These are phyloP conservation scores for Perkinsus chesapeaki DNA, from an alignment of 169 alveolate species.

Conservation along the genomic window DNA sequence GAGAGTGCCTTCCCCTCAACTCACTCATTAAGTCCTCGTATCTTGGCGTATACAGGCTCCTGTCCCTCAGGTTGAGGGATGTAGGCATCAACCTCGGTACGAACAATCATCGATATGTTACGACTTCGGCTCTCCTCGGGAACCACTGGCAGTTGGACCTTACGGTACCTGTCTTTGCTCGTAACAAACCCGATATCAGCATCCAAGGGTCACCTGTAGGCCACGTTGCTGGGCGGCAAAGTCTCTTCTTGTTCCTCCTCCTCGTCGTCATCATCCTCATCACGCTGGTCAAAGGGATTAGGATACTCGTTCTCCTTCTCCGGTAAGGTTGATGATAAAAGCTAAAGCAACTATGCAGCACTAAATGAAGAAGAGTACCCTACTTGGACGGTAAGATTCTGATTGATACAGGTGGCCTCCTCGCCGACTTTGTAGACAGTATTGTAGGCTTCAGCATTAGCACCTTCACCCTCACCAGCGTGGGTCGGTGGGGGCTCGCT, in stretches of 20 bases:
- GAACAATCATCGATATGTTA: not conserved
- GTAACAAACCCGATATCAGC: not conserved
- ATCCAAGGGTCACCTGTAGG: not conserved
- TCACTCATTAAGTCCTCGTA: conserved; percentile 68
- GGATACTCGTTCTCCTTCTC: not conserved
- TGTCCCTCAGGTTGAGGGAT: conserved; percentile 27
- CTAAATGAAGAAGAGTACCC: not conserved
- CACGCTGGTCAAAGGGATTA: not conserved
- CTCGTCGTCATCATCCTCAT: not conserved
- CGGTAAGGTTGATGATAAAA: not conserved
- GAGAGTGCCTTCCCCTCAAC: conserved; percentile 59
- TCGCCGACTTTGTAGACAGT: not conserved
- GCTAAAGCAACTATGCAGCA: not conserved
- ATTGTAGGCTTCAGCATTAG: not conserved
- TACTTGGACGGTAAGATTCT: not conserved
- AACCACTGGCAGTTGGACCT: not conserved
- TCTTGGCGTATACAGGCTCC: conserved; percentile 51
- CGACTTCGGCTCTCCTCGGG: not conserved
- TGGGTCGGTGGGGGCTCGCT: not conserved
- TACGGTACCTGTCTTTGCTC: not conserved
- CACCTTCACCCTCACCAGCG: not conserved
- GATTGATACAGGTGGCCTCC: conserved; percentile 2
- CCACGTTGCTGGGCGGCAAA: not conserved
- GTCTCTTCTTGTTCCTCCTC: not conserved
- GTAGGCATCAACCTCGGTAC: conserved; percentile 35